Percentiles rank a stretch among this genome's conserved stretches.
phyloP scores from a whole-genome alignment of 345 rosid species.

The Populus nigra region DNA sequence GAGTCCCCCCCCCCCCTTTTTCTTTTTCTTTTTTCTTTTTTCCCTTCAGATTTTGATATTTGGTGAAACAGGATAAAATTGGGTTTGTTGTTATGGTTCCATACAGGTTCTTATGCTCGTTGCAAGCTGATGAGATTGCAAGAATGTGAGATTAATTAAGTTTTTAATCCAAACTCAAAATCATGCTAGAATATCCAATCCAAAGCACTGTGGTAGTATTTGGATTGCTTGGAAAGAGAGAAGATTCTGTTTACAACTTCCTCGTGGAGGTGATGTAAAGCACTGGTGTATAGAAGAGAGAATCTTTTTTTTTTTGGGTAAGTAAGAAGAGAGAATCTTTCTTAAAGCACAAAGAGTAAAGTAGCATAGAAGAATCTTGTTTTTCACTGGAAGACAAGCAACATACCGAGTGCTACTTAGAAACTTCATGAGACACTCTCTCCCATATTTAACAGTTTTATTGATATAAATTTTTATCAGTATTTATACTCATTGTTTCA shows the following conservation, averaged over 20 bases:
- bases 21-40: neutral
- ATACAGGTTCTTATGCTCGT: neutral
- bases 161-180: neutral
- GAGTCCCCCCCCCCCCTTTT: neutral
- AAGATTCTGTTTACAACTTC: conserved; percentile 15
- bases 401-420: conserved; percentile 12
- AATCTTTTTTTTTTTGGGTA: too few species aligned
- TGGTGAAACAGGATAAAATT: neutral
- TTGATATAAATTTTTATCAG: too few species aligned
- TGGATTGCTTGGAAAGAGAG: neutral
- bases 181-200: conserved; percentile 1
- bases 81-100: neutral
- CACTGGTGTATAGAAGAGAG: conserved; percentile 6
- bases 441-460: too few species aligned
- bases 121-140: neutral
- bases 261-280: conserved; percentile 20
- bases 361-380: conserved; percentile 27
- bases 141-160: neutral
- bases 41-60: neutral
- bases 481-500: too few species aligned
- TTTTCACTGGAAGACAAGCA: conserved; percentile 19
- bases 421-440: neutral
- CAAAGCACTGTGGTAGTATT: neutral
- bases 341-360: conserved; percentile 5
- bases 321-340: conserved; percentile 7